Conservation (phyloP, 768 basidiomycete species). For the Brasilioporus rufonigricans region DNA sequence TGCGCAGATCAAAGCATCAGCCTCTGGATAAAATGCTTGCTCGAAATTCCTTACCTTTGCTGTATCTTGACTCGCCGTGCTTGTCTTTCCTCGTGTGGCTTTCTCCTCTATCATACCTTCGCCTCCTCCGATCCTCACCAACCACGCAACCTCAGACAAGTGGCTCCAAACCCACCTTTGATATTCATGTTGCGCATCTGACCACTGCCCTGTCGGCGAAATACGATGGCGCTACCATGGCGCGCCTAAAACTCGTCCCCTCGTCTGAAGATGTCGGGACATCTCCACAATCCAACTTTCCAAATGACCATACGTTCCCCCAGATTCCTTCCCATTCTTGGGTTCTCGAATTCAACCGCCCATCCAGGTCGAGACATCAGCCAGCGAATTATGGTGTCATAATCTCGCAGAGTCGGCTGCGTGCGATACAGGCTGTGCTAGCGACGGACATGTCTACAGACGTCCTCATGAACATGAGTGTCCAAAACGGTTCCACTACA, state of each 20-base stretch:
- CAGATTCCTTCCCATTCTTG: constrained; percentile 41
- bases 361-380: constrained; percentile 30
- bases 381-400: constrained; percentile 56
- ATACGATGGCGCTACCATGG: constrained; percentile 52
- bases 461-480: constrained; percentile 23
- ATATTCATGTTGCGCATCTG: constrained; percentile 52
- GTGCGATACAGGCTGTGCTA: constrained; percentile 67
- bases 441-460: constrained; percentile 32
- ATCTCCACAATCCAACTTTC: constrained; percentile 12
- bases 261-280: constrained; percentile 19
- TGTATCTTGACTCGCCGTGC: constrained; percentile 65
- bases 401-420: constrained; percentile 71
- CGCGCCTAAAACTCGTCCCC: constrained; percentile 46
- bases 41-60: constrained; percentile 59
- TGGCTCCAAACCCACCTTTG: constrained; percentile 27
- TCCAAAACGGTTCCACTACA: constrained; percentile 11
- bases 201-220: constrained; percentile 41
- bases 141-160: constrained; percentile 11
- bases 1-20: constrained; percentile 38
- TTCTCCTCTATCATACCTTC: constrained; percentile 68
- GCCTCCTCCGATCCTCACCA: constrained; percentile 45
- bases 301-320: constrained; percentile 27
- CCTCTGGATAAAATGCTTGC: constrained; percentile 68
- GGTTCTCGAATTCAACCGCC: constrained; percentile 70
- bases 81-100: constrained; percentile 71